These are phyloP conservation scores for Sanghuangporus sanghuang DNA, from an alignment of 1,284 basidiomycete species.

Conservation along the genomic window DNA sequence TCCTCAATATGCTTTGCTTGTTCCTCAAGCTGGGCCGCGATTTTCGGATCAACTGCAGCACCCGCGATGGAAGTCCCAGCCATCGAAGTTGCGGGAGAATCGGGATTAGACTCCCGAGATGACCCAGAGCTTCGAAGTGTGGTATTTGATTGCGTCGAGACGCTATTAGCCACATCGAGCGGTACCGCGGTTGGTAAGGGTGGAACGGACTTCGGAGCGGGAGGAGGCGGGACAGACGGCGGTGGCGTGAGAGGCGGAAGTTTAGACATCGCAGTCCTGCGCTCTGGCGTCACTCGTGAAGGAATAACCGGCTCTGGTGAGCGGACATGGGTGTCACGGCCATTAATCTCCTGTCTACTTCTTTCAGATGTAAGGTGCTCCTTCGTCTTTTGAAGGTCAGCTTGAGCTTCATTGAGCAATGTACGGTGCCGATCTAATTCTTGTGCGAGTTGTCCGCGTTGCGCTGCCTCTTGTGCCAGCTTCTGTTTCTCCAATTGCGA, in stretches of 20 bases:
- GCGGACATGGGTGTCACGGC: slow-evolving; percentile 69
- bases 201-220: slow-evolving; percentile 52
- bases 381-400: slow-evolving; percentile 67
- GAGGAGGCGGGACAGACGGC: slow-evolving; percentile 83
- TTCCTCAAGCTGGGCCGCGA: slow-evolving; percentile 58
- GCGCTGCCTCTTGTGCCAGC: slow-evolving; percentile 66
- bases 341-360: slow-evolving; percentile 53
- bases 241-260: slow-evolving; percentile 86
- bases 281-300: slow-evolving; percentile 44
- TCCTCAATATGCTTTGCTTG: slow-evolving; percentile 75
- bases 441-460: slow-evolving; percentile 62
- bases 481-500: slow-evolving; percentile 53
- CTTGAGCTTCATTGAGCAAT: slow-evolving; percentile 68
- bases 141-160: slow-evolving; percentile 29
- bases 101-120: slow-evolving; percentile 57
- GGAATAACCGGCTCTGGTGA: slow-evolving; percentile 24
- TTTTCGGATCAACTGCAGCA: slow-evolving; percentile 45
- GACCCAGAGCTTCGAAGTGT: slow-evolving; percentile 31
- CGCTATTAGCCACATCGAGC: slow-evolving; percentile 18
- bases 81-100: slow-evolving; percentile 66
- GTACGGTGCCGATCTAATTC: slow-evolving; percentile 77
- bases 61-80: slow-evolving; percentile 35
- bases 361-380: slow-evolving; percentile 78
- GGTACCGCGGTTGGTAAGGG: slow-evolving; percentile 21
- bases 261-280: slow-evolving; percentile 59